phyloP scores from a whole-genome alignment of 352 stramenopile genomes.

The Globisporangium camurandrum region DNA sequence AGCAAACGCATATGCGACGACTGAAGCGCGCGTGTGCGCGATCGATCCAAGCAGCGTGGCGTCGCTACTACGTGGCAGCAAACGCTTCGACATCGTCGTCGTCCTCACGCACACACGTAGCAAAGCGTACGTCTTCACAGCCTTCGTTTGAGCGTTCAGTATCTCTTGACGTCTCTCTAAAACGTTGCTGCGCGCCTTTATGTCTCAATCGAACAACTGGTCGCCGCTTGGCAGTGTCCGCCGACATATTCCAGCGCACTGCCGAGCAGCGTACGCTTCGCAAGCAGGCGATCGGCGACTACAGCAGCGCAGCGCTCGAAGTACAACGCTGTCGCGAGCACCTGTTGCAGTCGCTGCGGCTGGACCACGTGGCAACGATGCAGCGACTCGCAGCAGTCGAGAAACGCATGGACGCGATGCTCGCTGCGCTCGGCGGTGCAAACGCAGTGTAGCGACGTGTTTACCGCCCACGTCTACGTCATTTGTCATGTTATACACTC shows the following conservation, averaged over 20 bases:
- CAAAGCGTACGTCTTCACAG: conserved; percentile 17
- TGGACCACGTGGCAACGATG: conserved; percentile 37
- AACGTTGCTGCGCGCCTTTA: too few relatives aligned
- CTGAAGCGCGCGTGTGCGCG: conserved; percentile 39
- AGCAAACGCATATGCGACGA: conserved; percentile 30
- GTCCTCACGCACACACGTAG: conserved; percentile 9
- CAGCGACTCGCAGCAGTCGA: conserved; percentile 31
- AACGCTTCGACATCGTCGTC: too few relatives aligned
- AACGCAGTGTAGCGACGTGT: neutral
- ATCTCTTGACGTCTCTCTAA: too few relatives aligned
- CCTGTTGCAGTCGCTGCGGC: conserved; percentile 29
- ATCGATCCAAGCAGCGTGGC: conserved; percentile 63
- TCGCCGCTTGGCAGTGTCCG: conserved; percentile 16
- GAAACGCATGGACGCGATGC: conserved; percentile 27
- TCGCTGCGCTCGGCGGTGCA: conserved; percentile 1
- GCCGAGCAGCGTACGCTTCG: conserved; percentile 41
- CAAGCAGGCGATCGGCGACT: conserved; percentile 33
- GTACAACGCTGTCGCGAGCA: conserved; percentile 38
- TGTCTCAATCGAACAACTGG: too few relatives aligned
- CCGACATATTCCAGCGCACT: conserved; percentile 25
- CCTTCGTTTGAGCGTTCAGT: neutral
- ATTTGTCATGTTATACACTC: conserved; percentile 15
- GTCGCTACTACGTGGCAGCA: conserved; percentile 13
- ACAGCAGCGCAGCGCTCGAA: conserved; percentile 30
- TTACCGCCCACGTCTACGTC: too few relatives aligned